These are phyloP conservation scores for Erigeron canadensis DNA, from an alignment of 129 eudicot genomes.

Conservation along the genomic window DNA sequence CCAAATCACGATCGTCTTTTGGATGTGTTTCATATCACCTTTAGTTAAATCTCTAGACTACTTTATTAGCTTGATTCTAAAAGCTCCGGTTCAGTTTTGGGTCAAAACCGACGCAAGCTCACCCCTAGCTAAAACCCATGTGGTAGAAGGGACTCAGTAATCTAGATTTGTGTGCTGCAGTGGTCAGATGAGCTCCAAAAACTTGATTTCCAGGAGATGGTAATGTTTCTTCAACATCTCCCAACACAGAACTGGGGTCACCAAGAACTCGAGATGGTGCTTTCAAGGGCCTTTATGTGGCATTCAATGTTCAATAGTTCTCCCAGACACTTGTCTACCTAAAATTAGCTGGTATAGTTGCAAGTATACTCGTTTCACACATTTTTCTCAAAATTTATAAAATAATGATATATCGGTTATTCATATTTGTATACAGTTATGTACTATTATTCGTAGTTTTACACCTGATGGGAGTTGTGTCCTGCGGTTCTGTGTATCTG, in stretches of 20 bases:
- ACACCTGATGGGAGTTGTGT: background rate
- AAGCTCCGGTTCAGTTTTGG: no score
- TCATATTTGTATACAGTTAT: background rate
- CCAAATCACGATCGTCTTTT: no score
- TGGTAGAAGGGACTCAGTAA: background rate
- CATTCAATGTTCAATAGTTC: conserved; percentile 67
- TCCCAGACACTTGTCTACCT: conserved; percentile 59
- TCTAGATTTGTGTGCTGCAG: conserved; percentile 34
- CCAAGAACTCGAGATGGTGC: conserved; percentile 74
- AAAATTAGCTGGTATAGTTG: background rate
- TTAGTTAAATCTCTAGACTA: no score
- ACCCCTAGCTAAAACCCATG: background rate
- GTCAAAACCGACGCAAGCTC: no score
- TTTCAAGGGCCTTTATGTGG: conserved; percentile 83
- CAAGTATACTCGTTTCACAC: background rate
- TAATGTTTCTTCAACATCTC: conserved; percentile 87
- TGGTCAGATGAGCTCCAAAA: conserved; percentile 77
- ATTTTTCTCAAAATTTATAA: background rate
- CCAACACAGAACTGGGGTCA: conserved; percentile 73
- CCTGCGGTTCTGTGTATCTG: background rate
- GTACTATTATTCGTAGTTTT: background rate
- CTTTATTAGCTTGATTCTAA: no score
- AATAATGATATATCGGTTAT: background rate
- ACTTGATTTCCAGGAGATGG: conserved; percentile 89
- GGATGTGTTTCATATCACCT: no score